Conservation (phyloP, 257 asterid genomes). For the Solanum chiquidenum region DNA sequence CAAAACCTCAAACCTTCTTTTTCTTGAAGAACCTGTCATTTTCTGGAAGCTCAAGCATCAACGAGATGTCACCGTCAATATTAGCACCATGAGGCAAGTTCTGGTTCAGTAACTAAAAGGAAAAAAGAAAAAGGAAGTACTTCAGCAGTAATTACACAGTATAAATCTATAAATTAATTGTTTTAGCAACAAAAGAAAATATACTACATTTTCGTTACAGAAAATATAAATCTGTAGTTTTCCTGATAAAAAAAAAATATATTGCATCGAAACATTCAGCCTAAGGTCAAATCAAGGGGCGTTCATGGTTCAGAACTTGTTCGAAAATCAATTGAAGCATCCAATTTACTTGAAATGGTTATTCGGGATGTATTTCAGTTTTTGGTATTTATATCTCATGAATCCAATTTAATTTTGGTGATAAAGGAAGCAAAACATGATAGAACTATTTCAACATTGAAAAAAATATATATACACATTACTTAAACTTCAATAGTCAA, state of each 20-base stretch:
- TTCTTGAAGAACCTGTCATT: constrained; percentile 45
- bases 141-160: background rate
- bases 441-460: background rate
- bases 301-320: background rate
- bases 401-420: background rate
- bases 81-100: constrained; percentile 4
- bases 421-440: background rate
- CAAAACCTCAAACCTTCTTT: constrained; percentile 42
- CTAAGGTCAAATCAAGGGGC: background rate
- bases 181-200: background rate
- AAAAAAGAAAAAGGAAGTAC: background rate
- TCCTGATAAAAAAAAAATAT: background rate
- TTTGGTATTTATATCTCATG: background rate
- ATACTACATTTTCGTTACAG: background rate
- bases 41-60: constrained; percentile 51
- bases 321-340: background rate
- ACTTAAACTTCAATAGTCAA: background rate
- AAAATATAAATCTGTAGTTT: background rate
- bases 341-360: background rate
- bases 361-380: background rate
- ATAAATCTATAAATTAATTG: background rate
- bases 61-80: constrained; percentile 24
- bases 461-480: background rate
- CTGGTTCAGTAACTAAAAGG: constrained; percentile 24
- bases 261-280: background rate